phyloP scores from a whole-genome alignment of 2,329 filamentous ascomycete species.

The Colletotrichum trifolii region DNA sequence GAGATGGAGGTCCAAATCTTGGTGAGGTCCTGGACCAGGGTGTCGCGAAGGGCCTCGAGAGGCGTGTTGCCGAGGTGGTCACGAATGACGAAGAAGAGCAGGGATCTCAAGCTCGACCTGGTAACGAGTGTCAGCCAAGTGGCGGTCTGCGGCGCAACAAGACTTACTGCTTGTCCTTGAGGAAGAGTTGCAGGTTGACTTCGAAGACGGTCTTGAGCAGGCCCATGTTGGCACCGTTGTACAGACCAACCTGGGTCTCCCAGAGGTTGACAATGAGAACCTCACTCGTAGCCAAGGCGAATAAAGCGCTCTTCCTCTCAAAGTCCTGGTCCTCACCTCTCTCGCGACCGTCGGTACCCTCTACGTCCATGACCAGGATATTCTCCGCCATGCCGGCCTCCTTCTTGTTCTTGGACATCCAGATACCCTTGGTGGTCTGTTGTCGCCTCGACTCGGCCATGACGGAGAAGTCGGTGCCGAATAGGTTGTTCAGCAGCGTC shows the following conservation, averaged over 20 bases:
- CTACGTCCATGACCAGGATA: conserved; percentile 99
- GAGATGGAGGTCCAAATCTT: conserved; percentile 94
- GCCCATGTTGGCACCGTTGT: conserved; percentile 99
- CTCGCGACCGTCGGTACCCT: conserved; percentile 96
- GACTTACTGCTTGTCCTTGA: conserved; percentile 91
- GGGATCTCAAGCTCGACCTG: conserved; percentile 86
- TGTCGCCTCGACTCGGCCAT: conserved; percentile 95
- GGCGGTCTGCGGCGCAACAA: conserved; percentile 1
- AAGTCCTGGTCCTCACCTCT: conserved; percentile 98
- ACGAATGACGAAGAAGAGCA: conserved; percentile 98
- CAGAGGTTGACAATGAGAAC: conserved; percentile 99
- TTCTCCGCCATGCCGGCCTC: conserved; percentile 86
- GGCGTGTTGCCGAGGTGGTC: conserved; percentile 95
- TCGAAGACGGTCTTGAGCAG: conserved; percentile 98
- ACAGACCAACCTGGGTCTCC: conserved; percentile 98
- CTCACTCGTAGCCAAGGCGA: conserved; percentile 96
- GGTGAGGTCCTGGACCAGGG: conserved; percentile 87
- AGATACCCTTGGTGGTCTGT: conserved; percentile 99
- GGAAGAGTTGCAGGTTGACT: conserved; percentile 95
- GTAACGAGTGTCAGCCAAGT: conserved; percentile 33
- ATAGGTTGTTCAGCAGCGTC: conserved; percentile 93
- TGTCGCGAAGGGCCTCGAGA: conserved; percentile 88
- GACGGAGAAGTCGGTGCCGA: conserved; percentile 95
- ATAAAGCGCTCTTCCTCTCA: conserved; percentile 96
- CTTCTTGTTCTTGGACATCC: conserved; percentile 97